Percentiles rank a stretch among this genome's conserved stretches.
phyloP scores from a whole-genome alignment of 2,329 filamentous ascomycete species.

The Amauroascus niger region DNA sequence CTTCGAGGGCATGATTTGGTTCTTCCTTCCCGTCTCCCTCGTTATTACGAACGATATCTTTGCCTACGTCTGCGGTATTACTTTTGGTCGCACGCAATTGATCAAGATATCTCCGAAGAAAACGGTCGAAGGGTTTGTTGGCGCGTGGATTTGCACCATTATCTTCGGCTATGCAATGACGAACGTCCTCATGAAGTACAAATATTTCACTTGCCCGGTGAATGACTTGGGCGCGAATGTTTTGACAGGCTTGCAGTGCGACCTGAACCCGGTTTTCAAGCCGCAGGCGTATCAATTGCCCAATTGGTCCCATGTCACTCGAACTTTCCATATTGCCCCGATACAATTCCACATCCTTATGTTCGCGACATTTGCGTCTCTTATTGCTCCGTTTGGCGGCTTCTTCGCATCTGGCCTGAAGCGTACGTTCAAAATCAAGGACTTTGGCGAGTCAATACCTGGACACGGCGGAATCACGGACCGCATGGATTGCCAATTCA shows the following conservation, averaged over 20 bases:
- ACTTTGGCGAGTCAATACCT: slow-evolving; percentile 96
- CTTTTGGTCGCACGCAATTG: slow-evolving; percentile 88
- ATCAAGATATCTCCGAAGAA: slow-evolving; percentile 99
- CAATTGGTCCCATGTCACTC: slow-evolving; percentile 59
- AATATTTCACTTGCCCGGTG: slow-evolving; percentile 97
- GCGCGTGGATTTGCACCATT: slow-evolving; percentile 90
- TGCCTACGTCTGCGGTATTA: slow-evolving; percentile 94
- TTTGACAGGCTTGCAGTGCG: slow-evolving; percentile 81
- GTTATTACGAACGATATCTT: slow-evolving; percentile 99
- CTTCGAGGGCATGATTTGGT: slow-evolving; percentile 99
- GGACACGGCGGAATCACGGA: slow-evolving; percentile 97
- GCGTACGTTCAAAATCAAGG: slow-evolving; percentile 99
- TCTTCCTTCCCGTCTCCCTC: slow-evolving; percentile 87
- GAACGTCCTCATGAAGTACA: slow-evolving; percentile 76
- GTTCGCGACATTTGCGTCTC: slow-evolving; percentile 84
- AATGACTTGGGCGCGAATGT: slow-evolving; percentile 92
- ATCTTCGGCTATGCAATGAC: slow-evolving; percentile 74
- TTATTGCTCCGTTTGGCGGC: slow-evolving; percentile 93
- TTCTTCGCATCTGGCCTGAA: slow-evolving; percentile 98
- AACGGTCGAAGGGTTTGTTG: slow-evolving; percentile 95
- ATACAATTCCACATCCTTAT: slow-evolving; percentile 90
- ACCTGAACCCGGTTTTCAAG: slow-evolving; percentile 83
- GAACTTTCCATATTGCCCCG: slow-evolving; percentile 66
- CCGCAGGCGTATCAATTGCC: slow-evolving; percentile 65
- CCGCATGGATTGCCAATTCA: slow-evolving; percentile 99